Conservation (phyloP, 495 filamentous ascomycete species). For the Tuber microsphaerosporum region DNA sequence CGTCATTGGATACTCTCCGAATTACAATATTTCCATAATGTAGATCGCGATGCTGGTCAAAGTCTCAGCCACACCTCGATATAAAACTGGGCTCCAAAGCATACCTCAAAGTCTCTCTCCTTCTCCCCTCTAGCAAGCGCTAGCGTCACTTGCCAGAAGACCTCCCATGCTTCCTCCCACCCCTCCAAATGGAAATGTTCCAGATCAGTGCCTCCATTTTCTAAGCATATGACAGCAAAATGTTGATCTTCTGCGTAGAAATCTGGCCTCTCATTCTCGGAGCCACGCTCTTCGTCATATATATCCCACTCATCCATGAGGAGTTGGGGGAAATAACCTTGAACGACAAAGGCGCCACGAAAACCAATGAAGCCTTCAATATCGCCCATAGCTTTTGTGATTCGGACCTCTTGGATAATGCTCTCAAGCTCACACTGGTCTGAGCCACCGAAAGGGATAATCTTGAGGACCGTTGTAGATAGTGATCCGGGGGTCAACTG, state of each 20-base stretch:
- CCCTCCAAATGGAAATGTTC: conserved; percentile 35
- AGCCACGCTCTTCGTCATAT: conserved; percentile 39
- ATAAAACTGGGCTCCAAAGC: background rate
- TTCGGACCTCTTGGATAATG: conserved; percentile 39
- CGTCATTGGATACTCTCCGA: conserved; percentile 7
- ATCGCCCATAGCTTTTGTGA: conserved; percentile 32
- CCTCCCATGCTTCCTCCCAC: conserved; percentile 36
- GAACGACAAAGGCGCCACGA: conserved; percentile 29
- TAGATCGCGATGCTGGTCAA: conserved; percentile 35
- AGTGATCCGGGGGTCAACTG: conserved; percentile 7
- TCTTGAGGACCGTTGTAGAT: conserved; percentile 35
- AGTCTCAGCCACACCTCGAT: background rate
- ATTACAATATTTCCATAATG: conserved; percentile 42
- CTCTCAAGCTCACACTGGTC: conserved; percentile 32
- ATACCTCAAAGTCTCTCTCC: conserved; percentile 34
- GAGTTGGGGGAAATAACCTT: conserved; percentile 29
- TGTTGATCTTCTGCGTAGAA: conserved; percentile 35
- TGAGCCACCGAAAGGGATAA: conserved; percentile 37
- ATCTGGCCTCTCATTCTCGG: conserved; percentile 39
- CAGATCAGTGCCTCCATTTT: conserved; percentile 38
- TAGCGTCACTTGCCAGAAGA: conserved; percentile 40
- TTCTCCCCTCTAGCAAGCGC: conserved; percentile 35
- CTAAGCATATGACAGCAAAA: conserved; percentile 36
- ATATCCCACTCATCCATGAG: conserved; percentile 38
- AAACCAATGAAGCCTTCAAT: conserved; percentile 40